Evolutionary conservation across 148 eudicot species (phyloP).

Genomic region (Euryodendron excelsum): DNA sequence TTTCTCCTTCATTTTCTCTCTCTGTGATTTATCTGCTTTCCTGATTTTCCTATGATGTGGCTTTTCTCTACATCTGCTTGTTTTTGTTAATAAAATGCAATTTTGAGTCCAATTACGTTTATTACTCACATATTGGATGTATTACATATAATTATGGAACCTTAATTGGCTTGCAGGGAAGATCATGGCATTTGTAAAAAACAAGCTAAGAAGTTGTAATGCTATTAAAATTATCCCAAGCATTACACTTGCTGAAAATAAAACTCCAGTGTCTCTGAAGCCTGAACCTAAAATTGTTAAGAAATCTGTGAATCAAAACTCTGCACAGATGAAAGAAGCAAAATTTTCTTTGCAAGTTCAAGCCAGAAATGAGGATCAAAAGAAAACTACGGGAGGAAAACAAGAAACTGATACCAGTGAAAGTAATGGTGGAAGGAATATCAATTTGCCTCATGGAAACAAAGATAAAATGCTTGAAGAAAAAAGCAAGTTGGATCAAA

Average conservation of each 20-base stretch:
- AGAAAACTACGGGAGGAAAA: slow-evolving; percentile 16
- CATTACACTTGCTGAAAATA: slow-evolving; percentile 10
- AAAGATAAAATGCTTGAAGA: slow-evolving; percentile 20
- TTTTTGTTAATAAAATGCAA: neutral
- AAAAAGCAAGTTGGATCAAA: slow-evolving; percentile 15
- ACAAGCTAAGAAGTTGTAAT: slow-evolving; percentile 13
- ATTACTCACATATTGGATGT: neutral
- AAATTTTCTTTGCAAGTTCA: slow-evolving; percentile 20
- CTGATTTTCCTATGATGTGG: neutral
- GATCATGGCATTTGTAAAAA: slow-evolving; percentile 20
- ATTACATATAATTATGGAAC: neutral
- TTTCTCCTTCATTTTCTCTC: neutral
- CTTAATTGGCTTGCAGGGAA: slow-evolving; percentile 9
- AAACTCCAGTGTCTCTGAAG: slow-evolving; percentile 33
- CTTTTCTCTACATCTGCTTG: neutral
- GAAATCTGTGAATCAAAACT: slow-evolving; percentile 18
- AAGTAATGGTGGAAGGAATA: neutral
- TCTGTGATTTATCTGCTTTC: neutral
- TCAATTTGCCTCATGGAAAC: neutral
- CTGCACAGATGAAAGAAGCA: slow-evolving; percentile 26
- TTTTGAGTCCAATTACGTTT: too few relatives aligned
- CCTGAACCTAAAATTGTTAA: slow-evolving; percentile 28
- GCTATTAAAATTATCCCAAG: slow-evolving; percentile 24
- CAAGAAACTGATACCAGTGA: neutral
- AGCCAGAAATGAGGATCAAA: slow-evolving; percentile 21